These are phyloP conservation scores for Gyrodon lividus DNA, from an alignment of 768 basidiomycete species.

Conservation along the genomic window DNA sequence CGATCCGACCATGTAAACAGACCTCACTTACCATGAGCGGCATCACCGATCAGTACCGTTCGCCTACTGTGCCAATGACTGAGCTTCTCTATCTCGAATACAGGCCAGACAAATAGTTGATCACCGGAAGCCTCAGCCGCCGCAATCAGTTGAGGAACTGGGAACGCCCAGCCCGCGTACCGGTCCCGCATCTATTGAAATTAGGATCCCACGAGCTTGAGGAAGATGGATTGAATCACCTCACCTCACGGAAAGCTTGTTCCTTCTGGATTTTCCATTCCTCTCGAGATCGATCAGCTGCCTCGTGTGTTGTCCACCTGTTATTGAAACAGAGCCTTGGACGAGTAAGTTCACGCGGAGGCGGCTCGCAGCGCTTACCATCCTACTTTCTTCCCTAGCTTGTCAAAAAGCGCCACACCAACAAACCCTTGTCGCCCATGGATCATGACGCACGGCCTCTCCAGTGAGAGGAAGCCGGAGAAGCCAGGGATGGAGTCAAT, in stretches of 20 bases:
- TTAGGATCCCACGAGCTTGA: not conserved
- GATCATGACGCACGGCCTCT: slow-evolving; percentile 30
- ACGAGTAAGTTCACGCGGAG: too few species aligned
- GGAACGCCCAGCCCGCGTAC: slow-evolving; percentile 28
- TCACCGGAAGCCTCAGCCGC: slow-evolving; percentile 16
- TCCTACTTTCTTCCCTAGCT: slow-evolving; percentile 19
- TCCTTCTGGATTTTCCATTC: slow-evolving; percentile 29
- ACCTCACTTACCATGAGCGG: slow-evolving; percentile 27
- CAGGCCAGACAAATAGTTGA: slow-evolving; percentile 27
- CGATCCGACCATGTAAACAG: not conserved
- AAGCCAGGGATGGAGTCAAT: slow-evolving; percentile 23
- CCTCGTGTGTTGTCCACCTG: slow-evolving; percentile 33
- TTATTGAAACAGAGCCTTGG: not conserved
- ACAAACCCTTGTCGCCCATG: slow-evolving; percentile 27
- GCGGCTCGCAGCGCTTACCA: slow-evolving; percentile 16
- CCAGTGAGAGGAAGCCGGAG: slow-evolving; percentile 14
- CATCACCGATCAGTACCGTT: slow-evolving; percentile 32
- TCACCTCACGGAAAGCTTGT: slow-evolving; percentile 19
- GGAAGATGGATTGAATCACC: not conserved
- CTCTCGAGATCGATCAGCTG: slow-evolving; percentile 24
- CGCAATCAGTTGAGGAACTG: slow-evolving; percentile 26
- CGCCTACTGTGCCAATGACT: slow-evolving; percentile 24
- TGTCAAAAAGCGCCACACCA: slow-evolving; percentile 29
- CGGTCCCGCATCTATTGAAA: slow-evolving; percentile 22
- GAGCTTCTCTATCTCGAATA: slow-evolving; percentile 25